These are phyloP conservation scores for Nitzschia putrida DNA, from an alignment of 108 stramenopile genomes.

Conservation along the genomic window DNA sequence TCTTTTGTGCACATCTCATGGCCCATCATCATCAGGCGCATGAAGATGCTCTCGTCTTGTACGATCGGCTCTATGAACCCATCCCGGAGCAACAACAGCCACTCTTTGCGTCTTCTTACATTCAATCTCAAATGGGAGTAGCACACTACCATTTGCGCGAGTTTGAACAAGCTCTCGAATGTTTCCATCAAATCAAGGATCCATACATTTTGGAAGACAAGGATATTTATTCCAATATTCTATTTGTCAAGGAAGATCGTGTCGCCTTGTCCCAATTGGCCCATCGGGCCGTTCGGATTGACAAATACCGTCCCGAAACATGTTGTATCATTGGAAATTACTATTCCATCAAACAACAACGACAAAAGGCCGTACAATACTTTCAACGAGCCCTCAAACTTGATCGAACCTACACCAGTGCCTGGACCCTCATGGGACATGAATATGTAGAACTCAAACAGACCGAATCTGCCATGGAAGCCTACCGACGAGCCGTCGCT, in stretches of 20 bases:
- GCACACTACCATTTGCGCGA: conserved; percentile 90
- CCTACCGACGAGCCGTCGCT: conserved; percentile 97
- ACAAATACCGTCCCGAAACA: conserved; percentile 94
- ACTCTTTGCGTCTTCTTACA: conserved; percentile 74
- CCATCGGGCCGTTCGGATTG: conserved; percentile 80
- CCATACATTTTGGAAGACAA: conserved; percentile 90
- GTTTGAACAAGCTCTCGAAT: conserved; percentile 85
- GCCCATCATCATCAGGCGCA: conserved; percentile 87
- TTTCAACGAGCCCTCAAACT: conserved; percentile 92
- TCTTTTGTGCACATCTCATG: conserved; percentile 89
- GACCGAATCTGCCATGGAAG: conserved; percentile 94
- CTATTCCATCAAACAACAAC: conserved; percentile 92
- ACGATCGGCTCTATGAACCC: conserved; percentile 69
- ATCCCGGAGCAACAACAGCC: conserved; percentile 41
- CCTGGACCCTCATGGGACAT: conserved; percentile 99
- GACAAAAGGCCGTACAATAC: conserved; percentile 94
- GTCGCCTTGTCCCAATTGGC: conserved; percentile 82
- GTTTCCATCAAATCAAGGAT: conserved; percentile 80
- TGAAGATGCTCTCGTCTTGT: conserved; percentile 66
- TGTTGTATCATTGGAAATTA: conserved; percentile 98
- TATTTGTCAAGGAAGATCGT: conserved; percentile 94
- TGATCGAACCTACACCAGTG: conserved; percentile 87
- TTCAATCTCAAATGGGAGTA: conserved; percentile 74
- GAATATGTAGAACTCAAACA: conserved; percentile 97
- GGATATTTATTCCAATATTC: conserved; percentile 92